Percentiles rank a stretch among this genome's conserved stretches.
Conservation (phyloP, 108 stramenopile species). For the Parietichytrium sp. region DNA sequence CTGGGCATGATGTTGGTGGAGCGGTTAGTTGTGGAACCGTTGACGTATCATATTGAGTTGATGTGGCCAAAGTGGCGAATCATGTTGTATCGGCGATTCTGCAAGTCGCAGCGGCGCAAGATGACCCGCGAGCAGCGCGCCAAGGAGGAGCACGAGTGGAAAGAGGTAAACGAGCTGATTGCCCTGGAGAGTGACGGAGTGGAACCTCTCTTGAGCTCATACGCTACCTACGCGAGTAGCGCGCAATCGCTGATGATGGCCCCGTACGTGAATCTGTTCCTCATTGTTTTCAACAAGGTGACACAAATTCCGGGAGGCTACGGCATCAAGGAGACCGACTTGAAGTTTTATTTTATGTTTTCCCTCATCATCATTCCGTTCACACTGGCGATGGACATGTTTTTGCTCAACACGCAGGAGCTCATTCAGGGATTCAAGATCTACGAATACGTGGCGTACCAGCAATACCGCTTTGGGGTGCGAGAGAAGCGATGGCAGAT, state of each 20-base stretch:
- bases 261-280: slow-evolving; percentile 65
- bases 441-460: slow-evolving; percentile 79
- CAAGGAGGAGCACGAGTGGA: slow-evolving; percentile 68
- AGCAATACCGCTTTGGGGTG: slow-evolving; percentile 72
- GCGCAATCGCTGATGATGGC: slow-evolving; percentile 56
- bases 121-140: slow-evolving; percentile 74
- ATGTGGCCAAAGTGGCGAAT: slow-evolving; percentile 75
- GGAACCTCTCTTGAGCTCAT: slow-evolving; percentile 72
- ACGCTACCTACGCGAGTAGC: slow-evolving; percentile 67
- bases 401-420: slow-evolving; percentile 76
- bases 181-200: slow-evolving; percentile 74
- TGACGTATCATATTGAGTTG: slow-evolving; percentile 41
- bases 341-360: slow-evolving; percentile 79
- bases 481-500: slow-evolving; percentile 76
- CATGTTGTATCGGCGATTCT: slow-evolving; percentile 55
- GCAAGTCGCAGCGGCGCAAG: slow-evolving; percentile 46
- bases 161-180: slow-evolving; percentile 74
- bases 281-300: slow-evolving; percentile 57
- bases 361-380: slow-evolving; percentile 67
- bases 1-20: slow-evolving; percentile 64
- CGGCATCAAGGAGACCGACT: slow-evolving; percentile 66
- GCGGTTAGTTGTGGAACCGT: slow-evolving; percentile 72
- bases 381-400: slow-evolving; percentile 68
- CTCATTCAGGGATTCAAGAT: slow-evolving; percentile 80
- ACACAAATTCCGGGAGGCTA: slow-evolving; percentile 71